These are phyloP conservation scores for Phellinidium pouzarii DNA, from an alignment of 1,284 basidiomycete species.

Conservation along the genomic window DNA sequence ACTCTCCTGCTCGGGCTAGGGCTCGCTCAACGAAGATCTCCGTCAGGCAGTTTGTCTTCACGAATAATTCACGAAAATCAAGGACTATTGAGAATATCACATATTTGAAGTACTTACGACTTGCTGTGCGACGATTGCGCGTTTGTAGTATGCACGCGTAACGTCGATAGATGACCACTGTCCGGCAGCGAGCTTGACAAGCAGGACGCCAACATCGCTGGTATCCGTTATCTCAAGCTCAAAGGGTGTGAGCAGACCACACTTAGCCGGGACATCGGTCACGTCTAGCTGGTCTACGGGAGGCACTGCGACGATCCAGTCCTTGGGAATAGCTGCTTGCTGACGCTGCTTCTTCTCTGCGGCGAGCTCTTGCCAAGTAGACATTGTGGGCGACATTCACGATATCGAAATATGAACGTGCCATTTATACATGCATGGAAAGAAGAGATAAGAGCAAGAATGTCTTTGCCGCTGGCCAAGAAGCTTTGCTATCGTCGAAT, in stretches of 20 bases:
- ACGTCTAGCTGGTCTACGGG: slow-evolving; percentile 44
- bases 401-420: neutral
- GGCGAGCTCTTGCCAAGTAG: slow-evolving; percentile 44
- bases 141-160: slow-evolving; percentile 71
- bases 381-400: neutral
- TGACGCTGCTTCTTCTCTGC: slow-evolving; percentile 47
- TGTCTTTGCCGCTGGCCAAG: no score
- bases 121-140: slow-evolving; percentile 78
- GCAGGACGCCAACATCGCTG: slow-evolving; percentile 40
- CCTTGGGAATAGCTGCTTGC: slow-evolving; percentile 48
- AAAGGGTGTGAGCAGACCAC: slow-evolving; percentile 49
- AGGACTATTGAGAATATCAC: neutral
- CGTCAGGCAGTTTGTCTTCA: slow-evolving; percentile 60
- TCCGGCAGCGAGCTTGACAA: slow-evolving; percentile 40
- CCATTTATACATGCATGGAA: neutral
- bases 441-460: no score
- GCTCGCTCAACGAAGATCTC: slow-evolving; percentile 62
- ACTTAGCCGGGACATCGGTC: slow-evolving; percentile 45
- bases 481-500: no score
- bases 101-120: slow-evolving; percentile 42
- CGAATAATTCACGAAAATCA: slow-evolving; percentile 18
- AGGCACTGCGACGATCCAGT: slow-evolving; percentile 46
- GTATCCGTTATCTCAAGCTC: slow-evolving; percentile 67
- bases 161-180: slow-evolving; percentile 61
- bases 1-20: slow-evolving; percentile 45